Base-by-base conservation (phyloP, 2,329 filamentous ascomycete genomes). In the Neodidymelliopsis sp. region DNA sequence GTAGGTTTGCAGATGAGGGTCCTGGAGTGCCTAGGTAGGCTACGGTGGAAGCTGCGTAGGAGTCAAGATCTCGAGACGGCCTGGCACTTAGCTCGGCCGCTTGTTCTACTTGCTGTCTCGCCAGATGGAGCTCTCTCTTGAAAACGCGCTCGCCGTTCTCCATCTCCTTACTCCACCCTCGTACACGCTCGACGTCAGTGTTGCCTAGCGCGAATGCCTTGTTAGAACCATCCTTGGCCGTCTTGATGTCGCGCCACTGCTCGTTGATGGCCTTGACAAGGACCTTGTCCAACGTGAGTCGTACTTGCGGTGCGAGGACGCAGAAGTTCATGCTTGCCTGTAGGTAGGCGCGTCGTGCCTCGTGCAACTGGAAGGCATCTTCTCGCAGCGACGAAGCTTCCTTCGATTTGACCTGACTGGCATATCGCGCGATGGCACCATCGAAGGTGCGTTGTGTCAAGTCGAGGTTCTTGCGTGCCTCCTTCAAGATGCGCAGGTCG, bases 241-340 rank as follows among this genome's bases (percentile, higher is more conserved):
- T 77, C 64, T 85, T 89, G 81, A 96, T 87, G 67, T 97, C 91
- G 53, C 86, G 86, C 89, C 90, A 97, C 60, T 96, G 84, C 62
- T 97, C 92, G 43, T 84, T 86, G 53, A 91, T 95, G 10, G 96
- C 81, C 54, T 85, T 86, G 52, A 97, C 90, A 11, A 99, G 79
- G 24, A 97, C 75, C 74, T 89, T 91, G 72, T 99, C 94, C 49
- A 97, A 81, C 1, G 87, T 85, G 61, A 88, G 85, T 36, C 94
- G 86, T 34, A 97, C 76, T 71, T 97, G 91, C 0, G 94, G 92
- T 1, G 90, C 90, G 59, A 91, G 82, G 58, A 94, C 85, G 63
- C 90, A 96, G 70, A 92, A 97, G 72, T 99, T 94, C 84, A 99
- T 86, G 11, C 90, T 92, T 1, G 92, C 89, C 69, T 91, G 93